Percentiles rank a stretch among this genome's conserved stretches.
phyloP scores from a whole-genome alignment of 495 filamentous ascomycete species.

The Neurospora tetrasperma region DNA sequence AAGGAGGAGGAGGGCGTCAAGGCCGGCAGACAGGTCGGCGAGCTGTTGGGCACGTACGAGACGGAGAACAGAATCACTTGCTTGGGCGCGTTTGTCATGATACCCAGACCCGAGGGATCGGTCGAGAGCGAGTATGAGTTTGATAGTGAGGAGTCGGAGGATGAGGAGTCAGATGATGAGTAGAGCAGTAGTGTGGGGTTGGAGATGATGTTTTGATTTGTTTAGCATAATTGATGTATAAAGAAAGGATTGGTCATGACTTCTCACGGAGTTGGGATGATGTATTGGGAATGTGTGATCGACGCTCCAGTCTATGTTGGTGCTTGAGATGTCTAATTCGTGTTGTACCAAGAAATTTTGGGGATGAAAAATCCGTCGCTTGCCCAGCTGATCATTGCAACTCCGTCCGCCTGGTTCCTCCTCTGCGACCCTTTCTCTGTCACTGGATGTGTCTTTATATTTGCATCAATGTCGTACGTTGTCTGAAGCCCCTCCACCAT shows the following conservation, averaged over 20 bases:
- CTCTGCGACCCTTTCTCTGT: background rate
- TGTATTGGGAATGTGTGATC: background rate
- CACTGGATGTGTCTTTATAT: background rate
- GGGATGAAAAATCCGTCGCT: background rate
- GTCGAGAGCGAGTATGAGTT: conserved; percentile 41
- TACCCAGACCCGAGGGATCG: conserved; percentile 39
- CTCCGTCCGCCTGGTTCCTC: background rate
- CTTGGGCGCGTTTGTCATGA: conserved; percentile 76
- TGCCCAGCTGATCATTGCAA: background rate
- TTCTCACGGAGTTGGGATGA: background rate
- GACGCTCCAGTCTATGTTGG: background rate
- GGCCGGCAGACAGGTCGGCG: conserved; percentile 50
- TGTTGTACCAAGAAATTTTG: background rate
- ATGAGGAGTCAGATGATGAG: conserved; percentile 36
- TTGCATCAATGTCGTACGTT: background rate
- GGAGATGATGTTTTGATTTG: background rate
- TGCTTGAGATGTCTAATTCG: background rate
- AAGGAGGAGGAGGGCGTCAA: conserved; percentile 11
- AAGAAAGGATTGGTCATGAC: background rate
- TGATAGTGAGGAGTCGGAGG: conserved; percentile 32
- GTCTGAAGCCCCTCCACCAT: too few species aligned
- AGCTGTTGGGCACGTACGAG: conserved; percentile 65
- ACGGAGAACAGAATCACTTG: conserved; percentile 88
- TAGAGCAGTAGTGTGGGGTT: conserved; percentile 12
- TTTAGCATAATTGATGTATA: background rate